Conservation (phyloP, 73 alveolate genomes). For the Paramecium sonneborni region DNA sequence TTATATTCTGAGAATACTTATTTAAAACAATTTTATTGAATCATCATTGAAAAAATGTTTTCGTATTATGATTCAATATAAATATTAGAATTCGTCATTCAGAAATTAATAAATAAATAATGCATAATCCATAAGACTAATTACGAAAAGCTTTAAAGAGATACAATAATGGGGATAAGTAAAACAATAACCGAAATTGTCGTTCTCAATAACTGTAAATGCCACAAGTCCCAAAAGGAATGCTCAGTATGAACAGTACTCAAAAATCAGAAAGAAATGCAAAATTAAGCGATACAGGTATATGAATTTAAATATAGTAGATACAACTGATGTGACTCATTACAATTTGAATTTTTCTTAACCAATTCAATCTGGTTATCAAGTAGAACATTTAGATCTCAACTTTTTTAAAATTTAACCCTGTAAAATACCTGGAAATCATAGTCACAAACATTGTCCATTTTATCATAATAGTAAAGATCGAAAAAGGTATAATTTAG, state of each 20-base stretch:
- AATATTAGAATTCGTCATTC: not conserved
- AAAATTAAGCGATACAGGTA: constrained; percentile 43
- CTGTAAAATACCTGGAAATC: constrained; percentile 74
- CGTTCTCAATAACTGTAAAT: not conserved
- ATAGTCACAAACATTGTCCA: constrained; percentile 83
- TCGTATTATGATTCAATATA: not conserved
- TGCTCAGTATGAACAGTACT: constrained; percentile 28
- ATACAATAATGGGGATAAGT: not conserved
- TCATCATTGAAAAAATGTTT: not conserved
- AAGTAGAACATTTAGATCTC: constrained; percentile 72
- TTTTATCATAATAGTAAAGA: constrained; percentile 81
- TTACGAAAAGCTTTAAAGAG: constrained; percentile 21
- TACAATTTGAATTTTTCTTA: constrained; percentile 30
- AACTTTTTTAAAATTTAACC: constrained; percentile 75
- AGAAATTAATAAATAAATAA: not conserved
- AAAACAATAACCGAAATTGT: constrained; percentile 10
- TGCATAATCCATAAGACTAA: constrained; percentile 16
- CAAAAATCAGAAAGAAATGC: constrained; percentile 27
- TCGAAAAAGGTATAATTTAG: constrained; percentile 71
- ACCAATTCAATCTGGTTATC: not conserved
- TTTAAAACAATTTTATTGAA: not conserved
- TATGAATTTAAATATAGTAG: not conserved
- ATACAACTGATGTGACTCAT: constrained; percentile 43
- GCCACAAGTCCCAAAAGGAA: constrained; percentile 49
- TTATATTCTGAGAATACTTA: not conserved